A percentile compares a stretch with the other conserved stretches of the same genome.
Evolutionary conservation across 1,284 basidiomycete genomes (phyloP).

Genomic region (Kwoniella shivajii): DNA sequence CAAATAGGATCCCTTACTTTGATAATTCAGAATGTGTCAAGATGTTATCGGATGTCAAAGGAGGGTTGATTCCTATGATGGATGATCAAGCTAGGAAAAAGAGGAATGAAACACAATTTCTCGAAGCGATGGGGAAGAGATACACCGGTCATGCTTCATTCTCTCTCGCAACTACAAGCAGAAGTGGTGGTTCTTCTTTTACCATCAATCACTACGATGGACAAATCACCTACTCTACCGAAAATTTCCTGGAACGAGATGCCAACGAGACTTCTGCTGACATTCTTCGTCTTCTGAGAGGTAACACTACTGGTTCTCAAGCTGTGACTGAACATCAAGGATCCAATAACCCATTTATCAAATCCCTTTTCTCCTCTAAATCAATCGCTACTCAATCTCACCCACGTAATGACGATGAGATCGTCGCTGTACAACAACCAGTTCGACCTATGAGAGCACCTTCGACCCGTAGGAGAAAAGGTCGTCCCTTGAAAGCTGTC

Average conservation of each 20-base stretch:
- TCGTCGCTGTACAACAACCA: slow-evolving; percentile 88
- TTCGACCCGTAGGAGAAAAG: slow-evolving; percentile 76
- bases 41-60: slow-evolving; percentile 81
- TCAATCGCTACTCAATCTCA: slow-evolving; percentile 88
- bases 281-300: slow-evolving; percentile 85
- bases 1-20: slow-evolving; percentile 68
- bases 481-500: slow-evolving; percentile 58
- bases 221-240: slow-evolving; percentile 85
- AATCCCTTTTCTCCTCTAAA: slow-evolving; percentile 82
- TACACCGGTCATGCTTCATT: slow-evolving; percentile 93
- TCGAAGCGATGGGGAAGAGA: slow-evolving; percentile 88
- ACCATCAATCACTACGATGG: slow-evolving; percentile 91
- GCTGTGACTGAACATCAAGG: slow-evolving; percentile 62
- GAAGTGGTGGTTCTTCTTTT: slow-evolving; percentile 81
- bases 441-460: slow-evolving; percentile 91
- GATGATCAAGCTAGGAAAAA: slow-evolving; percentile 91
- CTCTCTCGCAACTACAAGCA: slow-evolving; percentile 72
- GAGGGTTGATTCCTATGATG: slow-evolving; percentile 94
- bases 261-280: slow-evolving; percentile 88
- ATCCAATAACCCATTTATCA: slow-evolving; percentile 86
- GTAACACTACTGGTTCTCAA: slow-evolving; percentile 47
- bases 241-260: slow-evolving; percentile 86
- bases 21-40: slow-evolving; percentile 90
- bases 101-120: slow-evolving; percentile 92
- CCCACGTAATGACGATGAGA: slow-evolving; percentile 88